Conservation (phyloP, 768 basidiomycete genomes). For the Lactarius hatsudake region DNA sequence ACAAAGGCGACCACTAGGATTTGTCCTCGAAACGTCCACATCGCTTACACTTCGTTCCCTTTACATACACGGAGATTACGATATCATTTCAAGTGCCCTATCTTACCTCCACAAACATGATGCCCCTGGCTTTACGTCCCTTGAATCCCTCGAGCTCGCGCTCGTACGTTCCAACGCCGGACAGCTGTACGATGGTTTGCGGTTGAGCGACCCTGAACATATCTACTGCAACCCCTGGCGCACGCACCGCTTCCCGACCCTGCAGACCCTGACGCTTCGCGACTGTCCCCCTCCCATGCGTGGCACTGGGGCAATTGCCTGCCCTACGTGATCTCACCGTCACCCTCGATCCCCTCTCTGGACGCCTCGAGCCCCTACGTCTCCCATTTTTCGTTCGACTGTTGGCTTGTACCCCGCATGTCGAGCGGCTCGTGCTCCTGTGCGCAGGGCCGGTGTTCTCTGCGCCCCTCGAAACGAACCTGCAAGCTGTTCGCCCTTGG, state of each 20-base stretch:
- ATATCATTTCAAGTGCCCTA: conserved; percentile 12
- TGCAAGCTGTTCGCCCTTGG: not conserved
- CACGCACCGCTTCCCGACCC: conserved; percentile 17
- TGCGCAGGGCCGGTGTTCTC: conserved; percentile 19
- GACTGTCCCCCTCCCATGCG: conserved; percentile 18
- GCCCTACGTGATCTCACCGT: conserved; percentile 22
- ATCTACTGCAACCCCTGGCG: conserved; percentile 5
- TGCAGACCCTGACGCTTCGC: conserved; percentile 15
- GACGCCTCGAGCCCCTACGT: conserved; percentile 9
- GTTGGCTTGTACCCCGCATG: conserved; percentile 17
- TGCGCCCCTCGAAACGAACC: conserved; percentile 3
- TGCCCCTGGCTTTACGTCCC: not conserved
- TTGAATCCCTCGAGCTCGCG: conserved; percentile 18
- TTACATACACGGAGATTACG: conserved; percentile 5
- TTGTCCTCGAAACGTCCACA: conserved; percentile 6
- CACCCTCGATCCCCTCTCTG: conserved; percentile 1
- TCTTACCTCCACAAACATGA: conserved; percentile 9
- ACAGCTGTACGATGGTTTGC: conserved; percentile 7
- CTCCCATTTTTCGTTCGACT: conserved; percentile 20
- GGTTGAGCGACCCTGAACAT: not conserved
- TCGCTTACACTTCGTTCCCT: conserved; percentile 7
- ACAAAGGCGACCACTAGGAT: not conserved
- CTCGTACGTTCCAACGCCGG: not conserved
- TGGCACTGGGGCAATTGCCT: conserved; percentile 19
- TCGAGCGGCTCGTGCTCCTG: conserved; percentile 18